Evolutionary conservation across 139 green algal genomes (phyloP), one percentile per base, ranked within the genome.

Genomic region (Volvox africanus): DNA sequence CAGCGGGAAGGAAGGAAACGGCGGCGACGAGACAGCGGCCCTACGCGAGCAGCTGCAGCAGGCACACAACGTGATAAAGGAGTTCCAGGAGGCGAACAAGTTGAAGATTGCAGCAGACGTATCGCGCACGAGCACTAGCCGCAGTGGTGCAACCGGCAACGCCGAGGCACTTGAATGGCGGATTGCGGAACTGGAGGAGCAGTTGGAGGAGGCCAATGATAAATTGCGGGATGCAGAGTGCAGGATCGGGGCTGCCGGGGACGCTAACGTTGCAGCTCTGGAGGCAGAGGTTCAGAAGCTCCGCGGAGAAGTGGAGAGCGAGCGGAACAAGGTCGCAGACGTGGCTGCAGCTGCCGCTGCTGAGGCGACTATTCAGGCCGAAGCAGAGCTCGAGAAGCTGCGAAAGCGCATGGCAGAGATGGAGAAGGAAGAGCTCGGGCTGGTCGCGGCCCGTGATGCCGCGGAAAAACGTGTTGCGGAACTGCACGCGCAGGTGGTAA

Each of bases 161-260:
- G 65, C 35, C 0, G 82, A 88, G 33, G 82, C 82, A 13, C 69
- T 89, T n/a, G 85, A 89, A 30, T 89, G 85, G 85, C 69, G 44
- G 6, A 55, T 82, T 3, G 85, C 69, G 44, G 85, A 89, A 50
- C 68, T 89, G 69, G 69, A 82, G 85, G 85, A 89, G 37, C 85
- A 89, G 85, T 68, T 89, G 37, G 85, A 71, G 44, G 69, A 82
- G 5, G 85, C 85, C 0, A 71, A 75, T 32, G 85, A 89, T 1
- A 89, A 90, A 69, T 32, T 90, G 50, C 2, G 33, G 69, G 86
- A 28, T 13, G 86, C 73, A 19, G 73, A 83, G 73, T 1, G 50
- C 30, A 83, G 82, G 86, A 28, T 80, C 1, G 16, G 18, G 65
- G 65, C 21, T 24, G 21, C 36, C 20, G 44, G 19, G 9, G 68